Conservation (phyloP, 352 stramenopile species). For the Phytophthora crassamura region DNA sequence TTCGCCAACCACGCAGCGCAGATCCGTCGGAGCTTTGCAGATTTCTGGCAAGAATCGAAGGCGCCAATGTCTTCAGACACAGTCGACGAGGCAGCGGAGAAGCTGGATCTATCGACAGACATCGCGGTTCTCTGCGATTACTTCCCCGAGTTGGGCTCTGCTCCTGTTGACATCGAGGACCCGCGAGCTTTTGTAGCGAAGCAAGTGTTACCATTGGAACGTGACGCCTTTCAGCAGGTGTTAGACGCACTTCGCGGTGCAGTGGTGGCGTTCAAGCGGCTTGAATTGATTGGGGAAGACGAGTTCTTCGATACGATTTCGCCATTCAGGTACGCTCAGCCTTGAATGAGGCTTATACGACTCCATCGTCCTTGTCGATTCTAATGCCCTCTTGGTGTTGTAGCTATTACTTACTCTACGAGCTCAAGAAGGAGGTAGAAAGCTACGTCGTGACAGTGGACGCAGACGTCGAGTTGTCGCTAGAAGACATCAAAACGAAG, state of each 20-base stretch:
- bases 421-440: conserved; percentile 60
- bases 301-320: conserved; percentile 29
- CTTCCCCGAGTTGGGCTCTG: conserved; percentile 41
- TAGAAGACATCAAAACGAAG: conserved; percentile 49
- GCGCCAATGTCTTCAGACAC: conserved; percentile 19
- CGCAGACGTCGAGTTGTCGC: conserved; percentile 23
- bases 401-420: conserved; percentile 43
- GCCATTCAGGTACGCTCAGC: conserved; percentile 42
- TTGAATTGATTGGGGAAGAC: conserved; percentile 25
- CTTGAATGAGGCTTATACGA: background rate
- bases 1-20: conserved; percentile 80
- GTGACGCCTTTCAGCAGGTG: conserved; percentile 67
- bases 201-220: conserved; percentile 47
- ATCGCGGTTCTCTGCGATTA: conserved; percentile 53
- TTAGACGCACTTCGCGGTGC: conserved; percentile 47
- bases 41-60: conserved; percentile 57
- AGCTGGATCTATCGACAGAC: conserved; percentile 43
- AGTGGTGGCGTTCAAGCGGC: conserved; percentile 34
- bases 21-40: conserved; percentile 59
- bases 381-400: conserved; percentile 9
- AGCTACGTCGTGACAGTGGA: conserved; percentile 29
- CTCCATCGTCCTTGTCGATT: background rate
- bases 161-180: conserved; percentile 23
- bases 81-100: conserved; percentile 40
- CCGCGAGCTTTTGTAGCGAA: conserved; percentile 36